Percentiles rank a stretch among this genome's conserved stretches.
phyloP scores from a whole-genome alignment of 352 stramenopile species.

The Pythium periplocum region DNA sequence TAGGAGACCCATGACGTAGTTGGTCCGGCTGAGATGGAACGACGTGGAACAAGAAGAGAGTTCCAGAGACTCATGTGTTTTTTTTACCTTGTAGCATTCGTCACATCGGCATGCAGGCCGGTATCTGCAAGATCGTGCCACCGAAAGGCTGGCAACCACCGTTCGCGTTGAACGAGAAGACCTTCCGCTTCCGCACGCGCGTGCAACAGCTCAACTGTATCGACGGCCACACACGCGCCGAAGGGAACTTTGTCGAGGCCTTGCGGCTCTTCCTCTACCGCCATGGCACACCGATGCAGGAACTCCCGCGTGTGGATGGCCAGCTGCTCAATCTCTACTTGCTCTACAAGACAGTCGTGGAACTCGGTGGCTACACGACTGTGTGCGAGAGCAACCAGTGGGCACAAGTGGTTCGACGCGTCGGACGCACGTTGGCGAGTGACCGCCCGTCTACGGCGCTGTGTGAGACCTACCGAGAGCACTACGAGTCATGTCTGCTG shows the following conservation, averaged over 20 bases:
- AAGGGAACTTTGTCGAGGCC: constrained; percentile 77
- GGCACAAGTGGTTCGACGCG: constrained; percentile 52
- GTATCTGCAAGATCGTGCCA: constrained; percentile 99
- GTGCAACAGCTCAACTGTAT: constrained; percentile 94
- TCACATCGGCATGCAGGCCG: constrained; percentile 89
- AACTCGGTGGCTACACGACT: constrained; percentile 42
- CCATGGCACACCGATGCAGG: constrained; percentile 69
- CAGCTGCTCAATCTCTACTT: constrained; percentile 66
- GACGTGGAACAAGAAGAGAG: not conserved
- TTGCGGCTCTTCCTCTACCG: constrained; percentile 82
- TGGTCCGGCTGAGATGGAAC: not conserved
- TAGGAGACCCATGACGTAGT: no score
- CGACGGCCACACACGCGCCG: constrained; percentile 69
- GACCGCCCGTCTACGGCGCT: constrained; percentile 39
- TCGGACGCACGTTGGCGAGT: constrained; percentile 48
- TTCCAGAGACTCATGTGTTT: constrained; percentile 1
- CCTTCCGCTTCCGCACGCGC: constrained; percentile 91
- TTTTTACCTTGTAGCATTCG: constrained; percentile 52
- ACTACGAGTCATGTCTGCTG: constrained; percentile 50
- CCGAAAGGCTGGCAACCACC: constrained; percentile 91
- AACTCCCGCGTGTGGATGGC: constrained; percentile 58
- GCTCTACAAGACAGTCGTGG: constrained; percentile 60
- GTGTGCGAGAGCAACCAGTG: constrained; percentile 36
- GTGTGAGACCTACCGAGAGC: constrained; percentile 39
- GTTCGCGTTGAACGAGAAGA: constrained; percentile 84